Evolutionary conservation across 2,329 filamentous ascomycete species (phyloP), one percentile per base, ranked within the genome.

Genomic region (Pyrenochaeta sp.): DNA sequence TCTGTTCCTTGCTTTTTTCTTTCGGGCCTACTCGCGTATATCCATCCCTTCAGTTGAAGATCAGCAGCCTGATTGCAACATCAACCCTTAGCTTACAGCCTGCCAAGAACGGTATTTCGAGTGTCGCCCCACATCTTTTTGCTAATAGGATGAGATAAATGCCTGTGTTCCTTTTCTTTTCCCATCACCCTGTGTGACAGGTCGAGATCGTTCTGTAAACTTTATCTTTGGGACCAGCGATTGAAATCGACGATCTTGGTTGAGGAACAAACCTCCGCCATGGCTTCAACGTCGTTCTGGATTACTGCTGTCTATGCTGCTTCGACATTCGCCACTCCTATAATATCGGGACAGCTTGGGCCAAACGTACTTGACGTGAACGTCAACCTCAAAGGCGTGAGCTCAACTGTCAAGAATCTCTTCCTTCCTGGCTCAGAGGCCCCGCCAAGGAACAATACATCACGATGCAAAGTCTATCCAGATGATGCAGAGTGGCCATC

Each of bases 401-500:
- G 53, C 29, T 47, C 61, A 18, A 44, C 56, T 2, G 37, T 73
- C 41, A 63, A 55, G 40, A 45, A 51, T 4, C 61, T 73, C 4
- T 71, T 72, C 17, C 46, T 56, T 10, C 58, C 66, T 3, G 52
- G 45, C 18, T 56, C 57, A 17, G 45, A 49, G 14, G 32, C 55
- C 12, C 14, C 56, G 2, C 51, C 62, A 17, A 56, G 46, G n/a
- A 58, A 54, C 23, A 54, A 52, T 18, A 60, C 61, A 9, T 66
- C 66, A 10, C 51, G 66, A 55, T 85, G 82, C 71, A 85, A 83
- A 66, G 74, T 80, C 1, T 80, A 78, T 40, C 82, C 81, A 1
- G 77, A 75, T 17, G 77, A 78, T 12, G 20, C 66, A 7, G 66
- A 66, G 41, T 86, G 83, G 84, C 84, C 84, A 0, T 78, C 77